Evolutionary conservation across 2,329 filamentous ascomycete genomes (phyloP).

Genomic region (Nemania sp.): DNA sequence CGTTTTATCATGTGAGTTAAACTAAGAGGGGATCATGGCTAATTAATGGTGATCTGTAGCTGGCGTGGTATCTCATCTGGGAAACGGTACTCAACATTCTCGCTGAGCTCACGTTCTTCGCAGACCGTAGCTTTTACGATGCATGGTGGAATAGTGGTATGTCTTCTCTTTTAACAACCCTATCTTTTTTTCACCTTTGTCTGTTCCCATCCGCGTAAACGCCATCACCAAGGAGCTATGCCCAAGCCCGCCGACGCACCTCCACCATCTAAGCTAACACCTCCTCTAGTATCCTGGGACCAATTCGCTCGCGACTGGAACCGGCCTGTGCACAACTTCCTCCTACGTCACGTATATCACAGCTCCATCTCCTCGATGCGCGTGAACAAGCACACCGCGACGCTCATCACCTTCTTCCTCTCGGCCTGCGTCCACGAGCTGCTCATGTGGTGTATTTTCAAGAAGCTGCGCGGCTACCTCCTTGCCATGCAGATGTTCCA

Average conservation of each 20-base stretch:
- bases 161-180: constrained; percentile 26
- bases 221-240: not conserved
- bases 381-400: constrained; percentile 76
- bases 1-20: too few relatives aligned
- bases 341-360: constrained; percentile 84
- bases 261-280: not conserved
- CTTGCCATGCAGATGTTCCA: constrained; percentile 80
- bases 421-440: constrained; percentile 79
- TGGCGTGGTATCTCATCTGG: constrained; percentile 87
- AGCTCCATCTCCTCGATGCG: constrained; percentile 79
- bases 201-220: not conserved
- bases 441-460: constrained; percentile 84
- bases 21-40: not conserved
- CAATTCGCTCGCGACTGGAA: constrained; percentile 87
- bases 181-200: not conserved
- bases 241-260: not conserved
- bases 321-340: constrained; percentile 79
- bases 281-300: constrained; percentile 70
- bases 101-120: constrained; percentile 81
- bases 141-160: constrained; percentile 72
- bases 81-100: constrained; percentile 79
- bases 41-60: constrained; percentile 47
- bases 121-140: constrained; percentile 78
- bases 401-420: constrained; percentile 80
- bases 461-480: constrained; percentile 80